A percentile compares a stretch with the other conserved stretches of the same genome.
These are phyloP conservation scores for Senna siamea DNA, from an alignment of 306 rosid species.

Conservation along the genomic window DNA sequence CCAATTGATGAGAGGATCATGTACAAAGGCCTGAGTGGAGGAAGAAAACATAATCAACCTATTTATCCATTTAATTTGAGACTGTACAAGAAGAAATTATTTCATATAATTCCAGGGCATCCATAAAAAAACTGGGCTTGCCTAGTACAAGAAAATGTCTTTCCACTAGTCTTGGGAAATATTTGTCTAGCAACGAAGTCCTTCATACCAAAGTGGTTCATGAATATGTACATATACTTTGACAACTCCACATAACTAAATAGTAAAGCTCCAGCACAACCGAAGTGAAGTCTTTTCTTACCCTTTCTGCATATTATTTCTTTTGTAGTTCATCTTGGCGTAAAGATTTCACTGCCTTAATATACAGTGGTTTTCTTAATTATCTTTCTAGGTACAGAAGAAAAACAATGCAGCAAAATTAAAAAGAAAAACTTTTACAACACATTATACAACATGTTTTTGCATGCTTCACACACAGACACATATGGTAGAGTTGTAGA, in stretches of 20 bases:
- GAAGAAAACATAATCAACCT: constrained; percentile 30
- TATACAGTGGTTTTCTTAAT: too few relatives aligned
- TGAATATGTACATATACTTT: not conserved
- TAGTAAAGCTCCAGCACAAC: not conserved
- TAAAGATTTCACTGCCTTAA: constrained; percentile 7
- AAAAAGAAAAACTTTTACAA: too few relatives aligned
- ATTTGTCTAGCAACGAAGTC: not conserved
- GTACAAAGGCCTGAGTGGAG: constrained; percentile 87
- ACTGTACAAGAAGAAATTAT: constrained; percentile 2
- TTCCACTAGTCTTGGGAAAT: too few relatives aligned
- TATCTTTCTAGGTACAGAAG: too few relatives aligned
- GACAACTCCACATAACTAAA: not conserved
- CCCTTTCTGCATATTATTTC: not conserved
- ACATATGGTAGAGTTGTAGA: too few relatives aligned
- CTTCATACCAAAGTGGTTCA: not conserved
- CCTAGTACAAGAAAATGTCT: too few relatives aligned
- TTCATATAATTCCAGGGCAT: not conserved
- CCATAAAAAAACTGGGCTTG: too few relatives aligned
- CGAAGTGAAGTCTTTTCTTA: not conserved
- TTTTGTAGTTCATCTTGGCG: constrained; percentile 6
- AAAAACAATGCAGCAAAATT: too few relatives aligned
- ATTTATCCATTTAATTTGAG: constrained; percentile 8
- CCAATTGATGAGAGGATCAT: constrained; percentile 98
- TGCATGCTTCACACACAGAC: too few relatives aligned
- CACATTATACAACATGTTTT: too few relatives aligned